These are phyloP conservation scores for Solanum chilense DNA, from an alignment of 257 asterid species.

Conservation along the genomic window DNA sequence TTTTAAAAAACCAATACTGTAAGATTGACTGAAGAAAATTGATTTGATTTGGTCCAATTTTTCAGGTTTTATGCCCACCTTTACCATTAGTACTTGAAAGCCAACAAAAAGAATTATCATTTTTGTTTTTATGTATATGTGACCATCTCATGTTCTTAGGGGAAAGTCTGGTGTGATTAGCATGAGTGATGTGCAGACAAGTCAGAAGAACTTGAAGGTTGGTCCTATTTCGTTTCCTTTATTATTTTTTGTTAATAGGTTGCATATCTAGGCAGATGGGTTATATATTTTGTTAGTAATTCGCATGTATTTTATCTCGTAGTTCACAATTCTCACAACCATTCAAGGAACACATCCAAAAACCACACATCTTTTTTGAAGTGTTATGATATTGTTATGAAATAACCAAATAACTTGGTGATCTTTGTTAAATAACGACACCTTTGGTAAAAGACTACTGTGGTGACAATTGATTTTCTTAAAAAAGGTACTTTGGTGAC, in stretches of 20 bases:
- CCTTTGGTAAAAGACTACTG: background rate
- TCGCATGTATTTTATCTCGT: background rate
- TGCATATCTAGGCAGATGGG: background rate
- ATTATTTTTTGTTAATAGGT: background rate
- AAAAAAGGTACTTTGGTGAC: background rate
- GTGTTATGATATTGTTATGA: background rate
- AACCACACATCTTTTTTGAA: background rate
- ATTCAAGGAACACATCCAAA: background rate
- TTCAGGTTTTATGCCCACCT: background rate
- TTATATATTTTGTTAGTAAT: background rate
- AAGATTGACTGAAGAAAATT: background rate
- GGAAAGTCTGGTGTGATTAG: background rate
- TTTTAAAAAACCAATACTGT: background rate
- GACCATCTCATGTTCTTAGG: background rate
- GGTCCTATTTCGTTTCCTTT: background rate
- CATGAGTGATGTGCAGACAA: background rate
- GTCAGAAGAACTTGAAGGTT: background rate
- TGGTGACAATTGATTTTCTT: background rate
- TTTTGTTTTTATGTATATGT: background rate
- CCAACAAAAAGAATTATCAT: background rate
- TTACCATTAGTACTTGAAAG: background rate
- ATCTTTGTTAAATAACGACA: background rate
- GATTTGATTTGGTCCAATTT: background rate
- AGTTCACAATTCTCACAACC: background rate
- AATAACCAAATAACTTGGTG: background rate